Evolutionary conservation across 441 rosid species (phyloP).

Genomic region (Gossypium davidsonii): DNA sequence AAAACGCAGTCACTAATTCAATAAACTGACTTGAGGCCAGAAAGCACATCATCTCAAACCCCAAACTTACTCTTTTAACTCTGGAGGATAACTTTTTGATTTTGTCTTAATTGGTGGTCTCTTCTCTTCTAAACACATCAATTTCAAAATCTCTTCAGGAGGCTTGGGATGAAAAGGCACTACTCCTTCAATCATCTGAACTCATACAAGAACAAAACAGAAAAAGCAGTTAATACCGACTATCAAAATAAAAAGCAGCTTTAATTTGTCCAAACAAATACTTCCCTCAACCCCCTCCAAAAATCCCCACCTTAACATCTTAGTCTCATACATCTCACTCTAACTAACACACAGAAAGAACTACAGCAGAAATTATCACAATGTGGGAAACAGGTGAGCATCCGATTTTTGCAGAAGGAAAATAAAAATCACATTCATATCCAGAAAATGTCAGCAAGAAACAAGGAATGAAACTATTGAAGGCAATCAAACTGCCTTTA

Average conservation of each 20-base stretch:
- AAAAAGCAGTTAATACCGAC: not conserved
- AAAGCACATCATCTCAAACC: not conserved
- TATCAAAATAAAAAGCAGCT: not conserved
- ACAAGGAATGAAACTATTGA: not conserved
- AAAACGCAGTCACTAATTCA: not conserved
- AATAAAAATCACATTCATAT: not conserved
- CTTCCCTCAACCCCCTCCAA: not conserved
- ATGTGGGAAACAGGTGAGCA: not conserved
- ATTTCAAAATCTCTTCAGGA: conserved; percentile 60
- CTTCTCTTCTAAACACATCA: conserved; percentile 64
- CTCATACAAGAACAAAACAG: conserved; percentile 14
- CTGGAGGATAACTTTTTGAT: conserved; percentile 66
- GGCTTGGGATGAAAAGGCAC: conserved; percentile 76
- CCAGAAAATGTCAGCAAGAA: not conserved
- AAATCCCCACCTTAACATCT: not conserved
- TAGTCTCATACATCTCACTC: not conserved
- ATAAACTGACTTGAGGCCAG: conserved; percentile 2
- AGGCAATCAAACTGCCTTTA: not conserved
- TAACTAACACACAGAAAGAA: not conserved
- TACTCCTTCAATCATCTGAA: conserved; percentile 88
- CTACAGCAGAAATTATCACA: not conserved
- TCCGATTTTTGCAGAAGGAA: not conserved
- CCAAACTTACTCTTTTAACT: conserved; percentile 69
- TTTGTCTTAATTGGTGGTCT: conserved; percentile 75
- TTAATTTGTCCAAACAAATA: not conserved